These are phyloP conservation scores for Aspergillus sojae DNA, from an alignment of 2,329 filamentous ascomycete species.

Conservation along the genomic window DNA sequence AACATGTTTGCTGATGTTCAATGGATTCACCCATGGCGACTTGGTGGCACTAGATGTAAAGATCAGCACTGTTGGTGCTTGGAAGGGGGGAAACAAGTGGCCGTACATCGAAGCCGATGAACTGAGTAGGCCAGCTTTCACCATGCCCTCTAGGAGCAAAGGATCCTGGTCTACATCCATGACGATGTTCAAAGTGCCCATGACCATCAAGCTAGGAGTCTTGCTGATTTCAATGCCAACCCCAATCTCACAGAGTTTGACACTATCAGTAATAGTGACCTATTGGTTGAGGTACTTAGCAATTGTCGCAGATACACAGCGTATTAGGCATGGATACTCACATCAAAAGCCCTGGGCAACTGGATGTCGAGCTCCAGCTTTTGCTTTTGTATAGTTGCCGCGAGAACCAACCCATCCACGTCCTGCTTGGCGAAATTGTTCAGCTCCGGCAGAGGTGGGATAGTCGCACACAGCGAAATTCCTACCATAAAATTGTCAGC, in stretches of 20 bases:
- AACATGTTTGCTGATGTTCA: slow-evolving; percentile 1
- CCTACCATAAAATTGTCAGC: background rate
- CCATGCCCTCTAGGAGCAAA: background rate
- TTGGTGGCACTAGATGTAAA: background rate
- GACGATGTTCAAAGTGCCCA: background rate
- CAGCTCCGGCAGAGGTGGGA: background rate
- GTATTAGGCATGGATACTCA: background rate
- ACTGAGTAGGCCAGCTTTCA: background rate
- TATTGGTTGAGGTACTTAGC: background rate
- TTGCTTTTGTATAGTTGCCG: background rate
- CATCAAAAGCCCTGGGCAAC: background rate
- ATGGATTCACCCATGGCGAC: background rate
- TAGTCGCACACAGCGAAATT: background rate
- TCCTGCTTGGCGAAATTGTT: background rate
- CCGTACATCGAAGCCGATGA: background rate
- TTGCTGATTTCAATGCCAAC: background rate
- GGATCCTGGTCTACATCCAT: slow-evolving; percentile 2
- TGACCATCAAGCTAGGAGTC: background rate
- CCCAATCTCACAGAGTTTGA: background rate
- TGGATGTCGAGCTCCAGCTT: background rate
- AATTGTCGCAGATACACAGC: background rate
- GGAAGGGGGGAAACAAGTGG: background rate
- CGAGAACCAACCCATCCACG: background rate
- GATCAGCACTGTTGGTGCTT: background rate
- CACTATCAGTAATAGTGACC: background rate